Conservation (phyloP, 495 filamentous ascomycete genomes). For the Neurospora africana region DNA sequence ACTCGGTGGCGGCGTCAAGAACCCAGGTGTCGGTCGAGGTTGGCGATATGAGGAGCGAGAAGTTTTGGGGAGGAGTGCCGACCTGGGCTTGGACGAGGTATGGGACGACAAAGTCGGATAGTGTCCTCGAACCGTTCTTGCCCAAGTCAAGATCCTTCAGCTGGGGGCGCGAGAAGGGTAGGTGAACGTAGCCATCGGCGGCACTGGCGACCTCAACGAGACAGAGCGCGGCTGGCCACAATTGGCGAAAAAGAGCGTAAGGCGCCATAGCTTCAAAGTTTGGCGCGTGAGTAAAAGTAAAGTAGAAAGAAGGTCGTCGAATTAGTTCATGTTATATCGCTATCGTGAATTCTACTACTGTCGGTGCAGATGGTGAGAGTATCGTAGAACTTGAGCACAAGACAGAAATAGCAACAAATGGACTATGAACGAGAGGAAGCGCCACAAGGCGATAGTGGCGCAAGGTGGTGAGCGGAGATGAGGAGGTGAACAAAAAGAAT, state of each 20-base stretch:
- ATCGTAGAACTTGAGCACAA: background rate
- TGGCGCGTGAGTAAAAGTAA: background rate
- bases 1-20: constrained; percentile 41
- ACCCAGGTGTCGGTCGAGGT: constrained; percentile 69
- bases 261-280: background rate
- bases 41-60: constrained; percentile 53
- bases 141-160: background rate
- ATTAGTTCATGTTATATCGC: background rate
- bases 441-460: background rate
- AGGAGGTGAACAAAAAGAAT: background rate
- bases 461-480: background rate
- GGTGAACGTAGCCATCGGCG: background rate
- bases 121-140: background rate
- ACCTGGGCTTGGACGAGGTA: constrained; percentile 53
- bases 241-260: background rate
- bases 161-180: background rate
- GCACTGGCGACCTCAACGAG: background rate
- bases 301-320: background rate
- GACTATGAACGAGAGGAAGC: background rate
- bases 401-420: background rate
- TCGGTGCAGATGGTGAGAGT: background rate
- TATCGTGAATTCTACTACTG: background rate
- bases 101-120: background rate
- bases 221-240: background rate
- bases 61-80: constrained; percentile 50